Evolutionary conservation across 345 rosid genomes (phyloP).

Genomic region (Citrus australasica): DNA sequence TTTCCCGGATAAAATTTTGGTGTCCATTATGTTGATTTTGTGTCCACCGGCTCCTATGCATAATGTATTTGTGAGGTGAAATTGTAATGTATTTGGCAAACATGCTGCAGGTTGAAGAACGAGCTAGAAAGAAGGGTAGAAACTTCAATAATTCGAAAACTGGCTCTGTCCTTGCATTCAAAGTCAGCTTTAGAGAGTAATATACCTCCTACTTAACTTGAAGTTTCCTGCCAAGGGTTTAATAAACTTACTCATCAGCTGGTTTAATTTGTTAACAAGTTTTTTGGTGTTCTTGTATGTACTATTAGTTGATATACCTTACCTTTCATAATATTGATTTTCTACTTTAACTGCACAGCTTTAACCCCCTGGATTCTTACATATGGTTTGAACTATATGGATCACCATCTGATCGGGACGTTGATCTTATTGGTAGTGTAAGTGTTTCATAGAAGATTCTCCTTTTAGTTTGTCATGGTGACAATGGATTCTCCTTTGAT

Average conservation of each 20-base stretch:
- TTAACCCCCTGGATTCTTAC: conserved; percentile 76
- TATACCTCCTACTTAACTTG: conserved; percentile 3
- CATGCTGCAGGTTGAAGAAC: conserved; percentile 63
- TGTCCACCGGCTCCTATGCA: background rate
- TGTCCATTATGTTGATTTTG: background rate
- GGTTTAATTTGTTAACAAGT: background rate
- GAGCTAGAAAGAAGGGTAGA: conserved; percentile 76
- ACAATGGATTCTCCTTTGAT: conserved; percentile 2
- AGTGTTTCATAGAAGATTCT: conserved; percentile 19
- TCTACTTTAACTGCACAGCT: conserved; percentile 43
- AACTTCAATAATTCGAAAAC: conserved; percentile 67
- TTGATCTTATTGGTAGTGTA: conserved; percentile 79
- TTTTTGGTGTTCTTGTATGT: background rate
- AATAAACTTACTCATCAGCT: background rate
- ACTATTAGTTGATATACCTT: background rate
- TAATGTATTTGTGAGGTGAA: no score
- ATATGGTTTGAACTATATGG: conserved; percentile 91
- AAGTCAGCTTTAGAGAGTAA: conserved; percentile 94
- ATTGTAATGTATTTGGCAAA: background rate
- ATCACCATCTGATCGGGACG: conserved; percentile 80
- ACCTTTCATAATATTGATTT: background rate
- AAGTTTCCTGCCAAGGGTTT: background rate
- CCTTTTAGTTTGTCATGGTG: conserved; percentile 9
- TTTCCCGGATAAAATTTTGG: background rate
- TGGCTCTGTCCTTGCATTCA: conserved; percentile 82